Evolutionary conservation across 1,284 basidiomycete genomes (phyloP), one percentile per base, ranked within the genome.

Genomic region (Phellopilus nigrolimitatus): DNA sequence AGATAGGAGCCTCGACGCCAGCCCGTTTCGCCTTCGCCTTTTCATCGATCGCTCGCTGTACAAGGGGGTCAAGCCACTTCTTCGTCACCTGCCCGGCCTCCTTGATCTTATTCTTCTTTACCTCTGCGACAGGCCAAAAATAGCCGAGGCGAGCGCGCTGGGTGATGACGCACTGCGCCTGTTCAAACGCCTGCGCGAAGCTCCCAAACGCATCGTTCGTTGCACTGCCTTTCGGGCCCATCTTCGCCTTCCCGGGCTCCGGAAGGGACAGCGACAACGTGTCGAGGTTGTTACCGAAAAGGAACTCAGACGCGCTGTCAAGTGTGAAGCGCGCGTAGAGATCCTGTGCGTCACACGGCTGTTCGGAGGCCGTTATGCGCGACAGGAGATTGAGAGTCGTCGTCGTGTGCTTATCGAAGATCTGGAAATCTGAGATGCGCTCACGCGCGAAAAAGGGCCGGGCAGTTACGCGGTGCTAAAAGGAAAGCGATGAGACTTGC

Each of bases 361-460:
- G 63, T 42, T 68, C 60, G 0, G 65, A 52, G 5, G 67, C 57
- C 3, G 71, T 64, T 25, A 70, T 60, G 12, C 66, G 59, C 3
- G 73, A 71, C 21, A 86, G 62, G 53, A 82, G 71, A 8, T 70
- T 64, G 4, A 87, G 58, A 0, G 82, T 73, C 3, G 68, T 69
- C 6, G 63, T 59, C 2, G 75, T 67, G 51, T 83, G 74, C 45
- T 69, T 70, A 56, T 85, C 82, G 58, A 87, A 87, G 30, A 78
- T 71, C 22, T 83, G 74, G 53, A 86, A 85, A 61, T 88, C 84
- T 3, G 79, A 75, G 44, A 83, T 77, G 17, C 83, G 75, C 55
- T 87, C 82, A 25, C 78, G 75, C 3, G 82, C 76, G 60, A 88
- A 88, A 67, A 85, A 88, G 1, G 86, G 85, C 3, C 84, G 76